These are phyloP conservation scores for Acacia pycnantha DNA, from an alignment of 331 rosid species.

Conservation along the genomic window DNA sequence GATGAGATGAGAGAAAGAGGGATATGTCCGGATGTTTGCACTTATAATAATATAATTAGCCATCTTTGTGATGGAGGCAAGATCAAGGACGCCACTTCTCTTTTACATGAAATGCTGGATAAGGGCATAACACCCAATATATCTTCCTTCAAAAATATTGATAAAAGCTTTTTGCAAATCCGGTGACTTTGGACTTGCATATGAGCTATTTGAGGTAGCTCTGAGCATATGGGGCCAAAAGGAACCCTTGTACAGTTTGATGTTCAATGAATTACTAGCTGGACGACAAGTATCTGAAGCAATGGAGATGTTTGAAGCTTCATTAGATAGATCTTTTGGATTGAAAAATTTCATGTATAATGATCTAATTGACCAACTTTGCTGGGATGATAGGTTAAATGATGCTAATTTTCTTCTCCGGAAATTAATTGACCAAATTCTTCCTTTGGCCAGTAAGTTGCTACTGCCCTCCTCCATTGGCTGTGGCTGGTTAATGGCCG, in stretches of 20 bases:
- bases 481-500: not conserved
- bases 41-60: slow-evolving; percentile 73
- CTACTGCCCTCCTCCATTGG: not conserved
- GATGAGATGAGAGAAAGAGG: slow-evolving; percentile 94
- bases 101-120: slow-evolving; percentile 86
- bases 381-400: slow-evolving; percentile 64
- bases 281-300: slow-evolving; percentile 67
- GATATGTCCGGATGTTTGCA: slow-evolving; percentile 59
- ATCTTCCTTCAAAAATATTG: slow-evolving; percentile 70
- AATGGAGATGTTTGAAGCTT: slow-evolving; percentile 64
- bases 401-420: slow-evolving; percentile 68
- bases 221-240: slow-evolving; percentile 66
- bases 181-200: slow-evolving; percentile 58
- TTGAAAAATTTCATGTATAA: slow-evolving; percentile 66
- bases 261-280: slow-evolving; percentile 75
- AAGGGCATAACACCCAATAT: slow-evolving; percentile 71
- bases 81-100: slow-evolving; percentile 68
- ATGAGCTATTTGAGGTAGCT: slow-evolving; percentile 68
- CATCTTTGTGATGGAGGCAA: slow-evolving; percentile 79
- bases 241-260: slow-evolving; percentile 75
- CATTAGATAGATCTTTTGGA: slow-evolving; percentile 58
- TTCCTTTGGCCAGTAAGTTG: not conserved
- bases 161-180: slow-evolving; percentile 73
- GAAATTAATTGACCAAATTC: slow-evolving; percentile 43
- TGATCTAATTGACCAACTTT: slow-evolving; percentile 71